A percentile compares a stretch with the other conserved stretches of the same genome.
Conservation (phyloP, 208 protist species). For the Leptomonas seymouri region DNA sequence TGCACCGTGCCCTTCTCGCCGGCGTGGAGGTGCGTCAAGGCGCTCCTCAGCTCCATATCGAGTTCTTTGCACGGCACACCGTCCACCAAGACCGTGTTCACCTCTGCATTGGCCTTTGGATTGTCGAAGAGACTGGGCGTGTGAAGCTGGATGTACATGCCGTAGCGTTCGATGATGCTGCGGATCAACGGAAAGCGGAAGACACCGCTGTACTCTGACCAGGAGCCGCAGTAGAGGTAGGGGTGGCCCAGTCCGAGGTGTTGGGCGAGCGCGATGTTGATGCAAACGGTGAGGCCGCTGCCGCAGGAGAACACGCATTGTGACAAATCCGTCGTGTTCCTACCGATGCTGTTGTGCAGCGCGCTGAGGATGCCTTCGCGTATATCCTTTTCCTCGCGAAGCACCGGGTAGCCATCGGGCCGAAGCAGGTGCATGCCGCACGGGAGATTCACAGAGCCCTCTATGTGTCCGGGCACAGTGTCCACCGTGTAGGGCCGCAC, state of each 20-base stretch:
- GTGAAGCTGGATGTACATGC: slow-evolving; percentile 59
- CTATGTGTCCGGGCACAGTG: slow-evolving; percentile 74
- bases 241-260: slow-evolving; percentile 77
- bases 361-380: slow-evolving; percentile 46
- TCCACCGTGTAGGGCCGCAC: slow-evolving; percentile 66
- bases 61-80: slow-evolving; percentile 26
- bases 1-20: slow-evolving; percentile 60
- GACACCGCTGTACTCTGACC: slow-evolving; percentile 76
- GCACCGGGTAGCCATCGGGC: slow-evolving; percentile 22
- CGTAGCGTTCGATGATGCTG: slow-evolving; percentile 46
- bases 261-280: slow-evolving; percentile 64
- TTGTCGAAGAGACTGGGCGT: slow-evolving; percentile 42
- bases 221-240: slow-evolving; percentile 78
- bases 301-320: slow-evolving; percentile 81
- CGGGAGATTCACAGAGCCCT: slow-evolving; percentile 65
- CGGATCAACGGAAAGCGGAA: slow-evolving; percentile 51
- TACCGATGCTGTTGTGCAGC: slow-evolving; percentile 29
- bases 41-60: slow-evolving; percentile 39
- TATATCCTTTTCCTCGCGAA: slow-evolving; percentile 53
- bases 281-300: slow-evolving; percentile 78
- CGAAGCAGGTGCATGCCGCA: slow-evolving; percentile 35
- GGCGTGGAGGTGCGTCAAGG: slow-evolving; percentile 54
- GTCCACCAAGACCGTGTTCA: slow-evolving; percentile 40
- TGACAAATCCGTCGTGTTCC: slow-evolving; percentile 36
- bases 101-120: slow-evolving; percentile 27